Conservation (phyloP, 768 basidiomycete species). For the Pisolithus tinctorius region DNA sequence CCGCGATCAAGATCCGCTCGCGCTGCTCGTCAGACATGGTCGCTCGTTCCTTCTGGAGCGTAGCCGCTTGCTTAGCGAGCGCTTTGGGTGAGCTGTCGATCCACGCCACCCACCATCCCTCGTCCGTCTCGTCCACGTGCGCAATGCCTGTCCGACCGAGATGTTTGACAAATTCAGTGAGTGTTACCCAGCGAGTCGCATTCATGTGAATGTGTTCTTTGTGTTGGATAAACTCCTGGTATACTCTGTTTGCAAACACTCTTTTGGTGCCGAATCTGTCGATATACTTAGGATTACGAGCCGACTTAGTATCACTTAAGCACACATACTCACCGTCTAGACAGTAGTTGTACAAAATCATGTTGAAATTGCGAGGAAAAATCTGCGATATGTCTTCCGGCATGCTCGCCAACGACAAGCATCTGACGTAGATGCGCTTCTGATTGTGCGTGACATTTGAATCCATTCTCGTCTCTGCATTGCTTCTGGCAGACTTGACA, state of each 20-base stretch:
- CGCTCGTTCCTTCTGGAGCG: conserved; percentile 84
- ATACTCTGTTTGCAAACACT: conserved; percentile 90
- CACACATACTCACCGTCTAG: conserved; percentile 55
- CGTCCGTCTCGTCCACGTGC: conserved; percentile 96
- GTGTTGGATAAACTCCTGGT: conserved; percentile 96
- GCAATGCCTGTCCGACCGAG: conserved; percentile 82
- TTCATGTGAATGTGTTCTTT: conserved; percentile 98
- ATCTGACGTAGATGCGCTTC: conserved; percentile 94
- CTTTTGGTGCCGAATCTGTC: conserved; percentile 87
- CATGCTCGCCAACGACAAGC: conserved; percentile 93
- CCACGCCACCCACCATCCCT: conserved; percentile 97
- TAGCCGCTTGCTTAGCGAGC: conserved; percentile 81
- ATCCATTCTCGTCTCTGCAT: conserved; percentile 97
- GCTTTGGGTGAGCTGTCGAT: conserved; percentile 95
- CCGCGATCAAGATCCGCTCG: conserved; percentile 80
- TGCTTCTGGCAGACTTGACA: conserved; percentile 99
- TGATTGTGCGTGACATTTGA: conserved; percentile 89
- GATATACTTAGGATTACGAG: not conserved
- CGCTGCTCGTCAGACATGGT: conserved; percentile 93
- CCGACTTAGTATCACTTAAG: not conserved
- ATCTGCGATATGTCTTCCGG: conserved; percentile 85
- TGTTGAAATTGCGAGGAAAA: conserved; percentile 86
- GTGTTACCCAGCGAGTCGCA: conserved; percentile 93
- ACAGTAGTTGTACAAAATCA: conserved; percentile 87
- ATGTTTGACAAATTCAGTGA: conserved; percentile 92